phyloP scores from a whole-genome alignment of 129 eudicot genomes.

The Lactuca sativa region DNA sequence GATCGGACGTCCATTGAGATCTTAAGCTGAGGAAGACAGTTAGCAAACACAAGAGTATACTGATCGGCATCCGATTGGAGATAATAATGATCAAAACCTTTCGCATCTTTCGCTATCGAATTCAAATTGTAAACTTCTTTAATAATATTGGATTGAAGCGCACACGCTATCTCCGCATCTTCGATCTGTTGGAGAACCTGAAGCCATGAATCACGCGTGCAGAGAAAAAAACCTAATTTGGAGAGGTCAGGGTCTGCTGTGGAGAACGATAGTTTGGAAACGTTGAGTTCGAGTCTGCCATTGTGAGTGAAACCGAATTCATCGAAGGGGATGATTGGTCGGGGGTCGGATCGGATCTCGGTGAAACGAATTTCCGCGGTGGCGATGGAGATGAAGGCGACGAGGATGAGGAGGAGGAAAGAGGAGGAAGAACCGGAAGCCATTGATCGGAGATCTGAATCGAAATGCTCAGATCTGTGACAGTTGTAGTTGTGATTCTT shows the following conservation, averaged over 20 bases:
- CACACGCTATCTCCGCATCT: conserved; percentile 47
- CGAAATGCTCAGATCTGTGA: conserved; percentile 17
- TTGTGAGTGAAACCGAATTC: conserved; percentile 86
- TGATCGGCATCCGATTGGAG: conserved; percentile 53
- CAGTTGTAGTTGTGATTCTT: background rate
- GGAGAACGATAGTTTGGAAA: conserved; percentile 48
- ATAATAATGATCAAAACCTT: conserved; percentile 11
- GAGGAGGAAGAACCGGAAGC: conserved; percentile 8
- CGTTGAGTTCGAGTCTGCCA: conserved; percentile 64
- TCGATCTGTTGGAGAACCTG: conserved; percentile 67
- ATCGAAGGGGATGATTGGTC: conserved; percentile 71
- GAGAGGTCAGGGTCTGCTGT: conserved; percentile 38
- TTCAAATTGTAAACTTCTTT: conserved; percentile 43
- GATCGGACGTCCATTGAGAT: conserved; percentile 70
- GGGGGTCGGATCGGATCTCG: conserved; percentile 53
- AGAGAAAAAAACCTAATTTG: conserved; percentile 71
- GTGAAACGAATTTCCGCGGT: conserved; percentile 61
- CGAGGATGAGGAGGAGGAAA: conserved; percentile 30
- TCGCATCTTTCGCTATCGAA: conserved; percentile 5
- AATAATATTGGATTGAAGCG: conserved; percentile 53
- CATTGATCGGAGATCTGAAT: conserved; percentile 29
- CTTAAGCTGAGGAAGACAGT: conserved; percentile 46
- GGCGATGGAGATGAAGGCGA: conserved; percentile 28
- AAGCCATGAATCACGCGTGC: conserved; percentile 63
- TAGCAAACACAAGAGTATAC: conserved; percentile 66